These are phyloP conservation scores for Rhizophagus clarus DNA, from an alignment of 192 early-diverging fungal genomes.

Conservation along the genomic window DNA sequence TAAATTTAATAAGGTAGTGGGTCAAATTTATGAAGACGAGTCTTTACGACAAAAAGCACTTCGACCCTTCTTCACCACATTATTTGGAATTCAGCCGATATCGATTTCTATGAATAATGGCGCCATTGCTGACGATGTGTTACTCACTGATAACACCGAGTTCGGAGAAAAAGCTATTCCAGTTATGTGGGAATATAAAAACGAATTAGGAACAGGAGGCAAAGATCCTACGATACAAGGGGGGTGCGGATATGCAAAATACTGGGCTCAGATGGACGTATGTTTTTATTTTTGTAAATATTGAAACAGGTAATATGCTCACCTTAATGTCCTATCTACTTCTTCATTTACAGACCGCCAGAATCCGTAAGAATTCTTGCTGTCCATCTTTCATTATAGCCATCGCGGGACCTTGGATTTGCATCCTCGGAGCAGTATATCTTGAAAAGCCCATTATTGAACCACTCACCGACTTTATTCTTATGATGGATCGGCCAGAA, in stretches of 20 bases:
- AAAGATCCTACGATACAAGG: conserved; percentile 1
- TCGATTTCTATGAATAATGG: background rate
- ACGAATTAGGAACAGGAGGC: background rate
- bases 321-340: no score
- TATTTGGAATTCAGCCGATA: conserved; percentile 2
- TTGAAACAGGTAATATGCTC: no score
- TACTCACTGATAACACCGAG: background rate
- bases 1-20: background rate
- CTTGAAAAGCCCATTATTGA: conserved; percentile 4
- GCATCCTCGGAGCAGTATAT: conserved; percentile 2
- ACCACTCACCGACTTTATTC: conserved; percentile 8
- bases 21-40: background rate
- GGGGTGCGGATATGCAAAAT: background rate
- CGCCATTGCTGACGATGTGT: background rate
- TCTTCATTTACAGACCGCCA: background rate
- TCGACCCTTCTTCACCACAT: background rate
- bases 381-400: background rate
- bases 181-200: conserved; percentile 13
- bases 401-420: background rate
- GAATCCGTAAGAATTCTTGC: conserved; percentile 1
- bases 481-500: background rate
- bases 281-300: conserved; percentile 1
- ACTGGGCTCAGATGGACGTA: background rate
- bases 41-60: background rate
- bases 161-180: background rate